Evolutionary conservation across 2,329 filamentous ascomycete species (phyloP).

Genomic region (Calonectria pseudoturangicola): DNA sequence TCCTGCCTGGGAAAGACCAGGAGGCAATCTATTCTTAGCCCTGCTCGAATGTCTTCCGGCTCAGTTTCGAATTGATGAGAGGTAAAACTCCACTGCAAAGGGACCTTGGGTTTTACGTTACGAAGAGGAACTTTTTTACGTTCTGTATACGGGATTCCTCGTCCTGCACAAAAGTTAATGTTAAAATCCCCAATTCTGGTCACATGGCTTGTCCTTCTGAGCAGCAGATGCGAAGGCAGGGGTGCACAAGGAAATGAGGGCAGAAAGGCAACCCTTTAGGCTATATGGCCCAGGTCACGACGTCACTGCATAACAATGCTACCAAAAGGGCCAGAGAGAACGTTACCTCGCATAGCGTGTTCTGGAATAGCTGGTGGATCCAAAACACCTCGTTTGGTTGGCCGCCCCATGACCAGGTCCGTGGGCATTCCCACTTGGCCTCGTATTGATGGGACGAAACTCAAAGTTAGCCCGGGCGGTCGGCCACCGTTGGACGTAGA

Average conservation of each 20-base stretch:
- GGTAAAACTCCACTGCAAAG: neutral
- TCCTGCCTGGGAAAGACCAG: neutral
- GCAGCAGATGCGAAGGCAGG: neutral
- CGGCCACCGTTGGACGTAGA: neutral
- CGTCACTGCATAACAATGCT: slow-evolving; percentile 21
- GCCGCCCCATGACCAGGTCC: neutral
- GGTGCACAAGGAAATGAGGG: neutral
- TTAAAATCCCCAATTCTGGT: neutral
- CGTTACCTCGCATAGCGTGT: slow-evolving; percentile 21
- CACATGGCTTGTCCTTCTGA: neutral
- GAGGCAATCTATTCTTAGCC: slow-evolving; percentile 1
- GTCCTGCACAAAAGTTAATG: neutral
- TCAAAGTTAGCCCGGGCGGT: neutral
- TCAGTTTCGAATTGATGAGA: slow-evolving; percentile 15
- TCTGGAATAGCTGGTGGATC: slow-evolving; percentile 15
- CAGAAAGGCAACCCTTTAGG: neutral
- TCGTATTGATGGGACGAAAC: slow-evolving; percentile 22
- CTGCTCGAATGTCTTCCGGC: neutral
- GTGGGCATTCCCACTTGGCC: slow-evolving; percentile 5
- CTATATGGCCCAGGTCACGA: neutral
- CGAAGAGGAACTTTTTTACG: neutral
- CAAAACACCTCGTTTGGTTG: slow-evolving; percentile 5
- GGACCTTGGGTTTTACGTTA: slow-evolving; percentile 5
- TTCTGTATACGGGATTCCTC: neutral
- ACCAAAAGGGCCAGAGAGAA: slow-evolving; percentile 7